Percentiles rank a stretch among this genome's conserved stretches.
Evolutionary conservation across 2,329 filamentous ascomycete species (phyloP).

Genomic region (Lecanosticta acicola): DNA sequence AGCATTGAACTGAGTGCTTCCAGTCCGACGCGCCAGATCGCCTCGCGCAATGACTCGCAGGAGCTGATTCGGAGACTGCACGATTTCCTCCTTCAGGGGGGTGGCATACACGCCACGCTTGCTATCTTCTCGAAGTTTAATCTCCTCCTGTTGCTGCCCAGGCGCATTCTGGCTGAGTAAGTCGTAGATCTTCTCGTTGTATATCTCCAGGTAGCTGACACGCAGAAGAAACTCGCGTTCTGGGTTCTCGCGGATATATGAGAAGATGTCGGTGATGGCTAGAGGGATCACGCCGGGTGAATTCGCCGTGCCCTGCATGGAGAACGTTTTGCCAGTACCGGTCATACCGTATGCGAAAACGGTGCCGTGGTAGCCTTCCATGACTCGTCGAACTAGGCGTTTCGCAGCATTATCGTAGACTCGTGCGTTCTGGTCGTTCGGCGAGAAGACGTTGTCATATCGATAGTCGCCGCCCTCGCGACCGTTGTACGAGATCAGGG

Average conservation of each 20-base stretch:
- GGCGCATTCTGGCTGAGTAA: slow-evolving; percentile 67
- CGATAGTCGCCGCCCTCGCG: slow-evolving; percentile 88
- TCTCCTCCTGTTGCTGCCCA: slow-evolving; percentile 71
- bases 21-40: slow-evolving; percentile 81
- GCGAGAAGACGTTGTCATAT: slow-evolving; percentile 96
- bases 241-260: slow-evolving; percentile 94
- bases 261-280: slow-evolving; percentile 98
- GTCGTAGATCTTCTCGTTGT: slow-evolving; percentile 97
- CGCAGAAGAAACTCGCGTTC: slow-evolving; percentile 88
- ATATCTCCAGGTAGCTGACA: slow-evolving; percentile 97
- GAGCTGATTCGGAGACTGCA: slow-evolving; percentile 93
- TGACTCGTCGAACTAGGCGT: slow-evolving; percentile 86
- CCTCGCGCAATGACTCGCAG: slow-evolving; percentile 90
- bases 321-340: slow-evolving; percentile 97
- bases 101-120: slow-evolving; percentile 95
- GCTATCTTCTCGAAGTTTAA: slow-evolving; percentile 92
- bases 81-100: slow-evolving; percentile 94
- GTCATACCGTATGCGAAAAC: slow-evolving; percentile 98
- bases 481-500: slow-evolving; percentile 75
- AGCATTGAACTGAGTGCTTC: slow-evolving; percentile 94
- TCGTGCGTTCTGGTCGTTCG: slow-evolving; percentile 86
- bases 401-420: slow-evolving; percentile 95
- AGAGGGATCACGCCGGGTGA: slow-evolving; percentile 95
- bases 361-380: slow-evolving; percentile 99
- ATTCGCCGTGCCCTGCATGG: slow-evolving; percentile 95